A percentile compares a stretch with the other conserved stretches of the same genome.
phyloP scores from a whole-genome alignment of 441 rosid species.

The Populus trichocarpa region DNA sequence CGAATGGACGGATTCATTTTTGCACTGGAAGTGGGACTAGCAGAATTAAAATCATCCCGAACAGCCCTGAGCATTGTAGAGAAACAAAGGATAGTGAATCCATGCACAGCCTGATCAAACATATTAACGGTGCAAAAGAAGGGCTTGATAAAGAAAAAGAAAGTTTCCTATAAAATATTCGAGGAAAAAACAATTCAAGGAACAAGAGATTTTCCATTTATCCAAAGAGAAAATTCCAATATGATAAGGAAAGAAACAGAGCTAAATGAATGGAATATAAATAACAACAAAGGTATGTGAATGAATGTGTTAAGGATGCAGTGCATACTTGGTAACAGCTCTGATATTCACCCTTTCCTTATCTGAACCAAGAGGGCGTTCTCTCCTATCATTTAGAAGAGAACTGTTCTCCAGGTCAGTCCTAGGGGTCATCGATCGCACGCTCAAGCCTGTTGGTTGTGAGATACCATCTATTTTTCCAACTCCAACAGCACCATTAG shows the following conservation, averaged over 20 bases:
- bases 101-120: conserved; percentile 9
- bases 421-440: conserved; percentile 61
- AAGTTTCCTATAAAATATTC: not conserved
- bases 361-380: conserved; percentile 67
- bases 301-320: conserved; percentile 14
- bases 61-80: conserved; percentile 50
- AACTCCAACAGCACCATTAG: conserved; percentile 59
- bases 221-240: not conserved
- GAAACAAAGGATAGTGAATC: conserved; percentile 12
- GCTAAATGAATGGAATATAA: not conserved
- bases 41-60: conserved; percentile 77
- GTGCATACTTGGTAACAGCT: conserved; percentile 75
- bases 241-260: not conserved
- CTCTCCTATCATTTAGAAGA: conserved; percentile 71
- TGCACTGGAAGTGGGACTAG: conserved; percentile 73
- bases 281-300: not conserved
- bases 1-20: conserved; percentile 69
- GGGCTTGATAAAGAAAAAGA: conserved; percentile 4
- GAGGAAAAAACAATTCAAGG: not conserved
- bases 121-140: conserved; percentile 1
- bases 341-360: conserved; percentile 80
- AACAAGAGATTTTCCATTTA: not conserved
- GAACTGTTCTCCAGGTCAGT: conserved; percentile 58
- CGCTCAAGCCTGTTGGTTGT: conserved; percentile 58
- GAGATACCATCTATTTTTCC: conserved; percentile 70